Percentiles rank a stretch among this genome's conserved stretches.
These are phyloP conservation scores for Platismatia glauca DNA, from an alignment of 495 filamentous ascomycete genomes.

Conservation along the genomic window DNA sequence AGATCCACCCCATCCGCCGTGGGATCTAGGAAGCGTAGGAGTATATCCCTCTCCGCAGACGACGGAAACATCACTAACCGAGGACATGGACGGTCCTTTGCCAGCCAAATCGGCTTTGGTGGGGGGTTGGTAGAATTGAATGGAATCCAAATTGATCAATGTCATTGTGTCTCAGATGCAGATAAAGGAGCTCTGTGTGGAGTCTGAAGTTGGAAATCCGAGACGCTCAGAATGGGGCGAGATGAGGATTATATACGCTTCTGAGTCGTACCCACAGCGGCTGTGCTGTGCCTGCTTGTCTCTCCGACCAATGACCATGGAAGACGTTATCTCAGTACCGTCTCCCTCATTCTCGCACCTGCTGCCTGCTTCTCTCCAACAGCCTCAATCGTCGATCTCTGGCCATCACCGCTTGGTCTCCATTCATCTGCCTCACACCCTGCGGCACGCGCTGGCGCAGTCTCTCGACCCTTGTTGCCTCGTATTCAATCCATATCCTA, in stretches of 20 bases:
- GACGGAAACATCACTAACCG: background rate
- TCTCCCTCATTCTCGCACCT: background rate
- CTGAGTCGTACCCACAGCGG: background rate
- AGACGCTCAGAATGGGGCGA: background rate
- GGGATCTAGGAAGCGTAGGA: background rate
- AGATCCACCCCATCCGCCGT: background rate
- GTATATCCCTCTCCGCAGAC: background rate
- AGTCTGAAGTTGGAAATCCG: background rate
- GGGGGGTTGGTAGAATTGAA: background rate
- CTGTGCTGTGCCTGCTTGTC: background rate
- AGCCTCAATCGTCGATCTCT: background rate
- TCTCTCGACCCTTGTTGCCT: background rate
- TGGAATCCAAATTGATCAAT: background rate
- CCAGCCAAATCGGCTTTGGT: background rate
- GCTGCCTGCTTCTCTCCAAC: background rate
- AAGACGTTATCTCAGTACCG: background rate
- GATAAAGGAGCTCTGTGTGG: background rate
- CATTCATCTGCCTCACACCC: constrained; percentile 2
- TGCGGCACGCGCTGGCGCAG: background rate
- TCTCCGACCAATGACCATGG: background rate
- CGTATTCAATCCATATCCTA: background rate
- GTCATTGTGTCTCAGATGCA: background rate
- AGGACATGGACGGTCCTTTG: background rate
- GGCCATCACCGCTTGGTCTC: background rate
- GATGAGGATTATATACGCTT: background rate